A percentile compares a stretch with the other conserved stretches of the same genome.
Evolutionary conservation across 2,329 filamentous ascomycete species (phyloP).

Genomic region (Triangularia verruculosa): DNA sequence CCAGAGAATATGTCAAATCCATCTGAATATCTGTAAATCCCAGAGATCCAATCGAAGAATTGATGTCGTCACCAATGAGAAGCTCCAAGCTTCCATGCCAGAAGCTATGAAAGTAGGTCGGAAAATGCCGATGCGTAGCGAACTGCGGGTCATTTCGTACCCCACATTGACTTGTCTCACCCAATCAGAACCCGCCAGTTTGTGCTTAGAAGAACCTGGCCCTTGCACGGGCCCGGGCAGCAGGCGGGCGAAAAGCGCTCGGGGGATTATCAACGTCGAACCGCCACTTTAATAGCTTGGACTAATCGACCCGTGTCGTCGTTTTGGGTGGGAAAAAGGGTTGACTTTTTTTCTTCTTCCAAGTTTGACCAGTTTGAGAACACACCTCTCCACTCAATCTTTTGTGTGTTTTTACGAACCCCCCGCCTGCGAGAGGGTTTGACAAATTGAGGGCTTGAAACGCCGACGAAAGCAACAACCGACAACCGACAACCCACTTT

Average conservation of each 20-base stretch:
- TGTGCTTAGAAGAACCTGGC: constrained; percentile 19
- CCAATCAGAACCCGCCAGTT: constrained; percentile 23
- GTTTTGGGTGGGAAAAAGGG: constrained; percentile 16
- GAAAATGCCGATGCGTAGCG: constrained; percentile 6
- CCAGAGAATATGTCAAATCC: background rate
- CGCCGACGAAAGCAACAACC: background rate
- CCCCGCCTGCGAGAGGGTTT: background rate
- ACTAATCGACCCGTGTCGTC: constrained; percentile 2
- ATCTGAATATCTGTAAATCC: background rate
- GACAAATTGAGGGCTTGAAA: background rate
- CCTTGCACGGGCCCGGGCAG: constrained; percentile 5
- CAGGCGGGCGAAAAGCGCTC: constrained; percentile 28
- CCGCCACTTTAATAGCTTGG: constrained; percentile 10
- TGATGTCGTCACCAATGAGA: background rate
- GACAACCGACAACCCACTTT: background rate
- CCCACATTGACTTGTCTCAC: background rate
- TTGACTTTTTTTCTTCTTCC: constrained; percentile 21
- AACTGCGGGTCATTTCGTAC: background rate
- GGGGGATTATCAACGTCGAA: constrained; percentile 24
- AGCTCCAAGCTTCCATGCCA: background rate
- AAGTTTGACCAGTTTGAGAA: background rate
- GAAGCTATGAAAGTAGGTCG: background rate
- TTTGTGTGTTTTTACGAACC: background rate
- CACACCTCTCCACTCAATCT: constrained; percentile 9
- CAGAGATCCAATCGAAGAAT: background rate